These are phyloP conservation scores for Neoascochyta sp. DNA, from an alignment of 2,329 filamentous ascomycete genomes.

Conservation along the genomic window DNA sequence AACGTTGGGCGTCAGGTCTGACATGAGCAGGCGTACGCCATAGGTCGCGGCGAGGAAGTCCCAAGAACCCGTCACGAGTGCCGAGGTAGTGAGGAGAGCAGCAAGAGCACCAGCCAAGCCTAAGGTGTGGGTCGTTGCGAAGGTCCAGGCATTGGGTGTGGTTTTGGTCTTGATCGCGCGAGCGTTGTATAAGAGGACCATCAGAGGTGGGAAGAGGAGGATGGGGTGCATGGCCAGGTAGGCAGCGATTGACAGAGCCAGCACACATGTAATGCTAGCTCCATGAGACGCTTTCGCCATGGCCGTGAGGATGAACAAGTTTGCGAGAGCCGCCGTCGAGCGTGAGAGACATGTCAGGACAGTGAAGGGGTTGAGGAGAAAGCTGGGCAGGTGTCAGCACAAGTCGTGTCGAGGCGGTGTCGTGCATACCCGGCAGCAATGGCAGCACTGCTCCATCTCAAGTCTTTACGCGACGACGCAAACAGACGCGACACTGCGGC, in stretches of 20 bases:
- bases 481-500: conserved; percentile 71
- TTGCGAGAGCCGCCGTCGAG: conserved; percentile 84
- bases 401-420: neutral
- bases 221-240: conserved; percentile 92
- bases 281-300: conserved; percentile 76
- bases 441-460: conserved; percentile 69
- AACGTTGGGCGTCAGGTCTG: conserved; percentile 90
- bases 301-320: conserved; percentile 79
- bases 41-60: conserved; percentile 87
- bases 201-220: conserved; percentile 76
- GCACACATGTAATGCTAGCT: conserved; percentile 67
- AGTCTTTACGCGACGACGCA: conserved; percentile 70
- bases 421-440: conserved; percentile 69
- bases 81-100: conserved; percentile 67
- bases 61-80: conserved; percentile 73
- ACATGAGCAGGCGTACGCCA: conserved; percentile 83
- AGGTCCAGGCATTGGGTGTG: conserved; percentile 41
- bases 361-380: conserved; percentile 92
- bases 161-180: conserved; percentile 25
- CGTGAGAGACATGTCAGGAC: conserved; percentile 86
- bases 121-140: conserved; percentile 53
- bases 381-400: conserved; percentile 53
- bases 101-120: conserved; percentile 48
- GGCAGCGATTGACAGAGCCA: conserved; percentile 80
- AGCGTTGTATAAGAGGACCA: conserved; percentile 66